A percentile compares a stretch with the other conserved stretches of the same genome.
phyloP scores from a whole-genome alignment of 371 early-diverging fungal species.

The Massospora cicadina region DNA sequence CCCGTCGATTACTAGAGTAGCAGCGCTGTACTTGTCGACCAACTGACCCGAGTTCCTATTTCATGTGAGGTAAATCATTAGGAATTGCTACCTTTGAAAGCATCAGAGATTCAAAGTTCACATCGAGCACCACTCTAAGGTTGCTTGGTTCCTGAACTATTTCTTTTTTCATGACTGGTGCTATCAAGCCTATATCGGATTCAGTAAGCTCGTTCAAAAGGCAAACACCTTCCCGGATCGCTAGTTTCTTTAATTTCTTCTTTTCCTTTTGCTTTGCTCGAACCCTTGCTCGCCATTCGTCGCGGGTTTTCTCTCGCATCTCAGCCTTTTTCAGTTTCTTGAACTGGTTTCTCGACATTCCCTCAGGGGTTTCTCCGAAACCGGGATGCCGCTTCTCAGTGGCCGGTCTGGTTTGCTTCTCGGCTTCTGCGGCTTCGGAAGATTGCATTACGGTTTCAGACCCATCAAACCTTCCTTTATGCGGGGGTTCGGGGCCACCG shows the following conservation, averaged over 20 bases:
- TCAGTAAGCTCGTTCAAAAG: not conserved
- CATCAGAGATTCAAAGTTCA: conserved; percentile 63
- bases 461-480: no score
- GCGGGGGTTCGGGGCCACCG: no score
- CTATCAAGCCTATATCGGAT: not conserved
- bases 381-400: conserved; percentile 27
- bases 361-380: conserved; percentile 13
- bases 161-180: not conserved
- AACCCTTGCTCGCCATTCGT: conserved; percentile 12
- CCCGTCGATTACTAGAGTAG: conserved; percentile 40
- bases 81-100: conserved; percentile 28
- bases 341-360: not conserved
- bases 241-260: not conserved
- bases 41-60: conserved; percentile 4
- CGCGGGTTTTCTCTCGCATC: conserved; percentile 14
- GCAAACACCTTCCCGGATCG: not conserved
- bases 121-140: conserved; percentile 45
- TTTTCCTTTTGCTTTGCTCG: not conserved
- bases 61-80: not conserved
- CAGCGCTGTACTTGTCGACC: conserved; percentile 18
- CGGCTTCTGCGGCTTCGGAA: not conserved
- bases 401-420: conserved; percentile 21
- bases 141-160: not conserved
- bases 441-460: not conserved
- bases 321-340: conserved; percentile 1